A percentile compares a stretch with the other conserved stretches of the same genome.
Conservation (phyloP, 305 asterid species). For the Rubia occidens region DNA sequence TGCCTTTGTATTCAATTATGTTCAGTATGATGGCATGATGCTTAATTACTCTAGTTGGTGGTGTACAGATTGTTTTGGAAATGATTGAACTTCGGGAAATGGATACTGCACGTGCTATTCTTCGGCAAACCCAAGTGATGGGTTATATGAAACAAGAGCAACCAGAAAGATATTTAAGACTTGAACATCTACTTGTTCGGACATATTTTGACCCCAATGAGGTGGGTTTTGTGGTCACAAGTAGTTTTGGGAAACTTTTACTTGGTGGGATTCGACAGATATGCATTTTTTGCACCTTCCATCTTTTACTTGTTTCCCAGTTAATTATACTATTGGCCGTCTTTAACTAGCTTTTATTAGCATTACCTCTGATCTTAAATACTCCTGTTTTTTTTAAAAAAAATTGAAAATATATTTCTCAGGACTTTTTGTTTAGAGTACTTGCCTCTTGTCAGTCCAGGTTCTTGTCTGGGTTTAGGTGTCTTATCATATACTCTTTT, state of each 20-base stretch:
- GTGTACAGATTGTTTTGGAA: conserved; percentile 71
- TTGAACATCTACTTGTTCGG: conserved; percentile 88
- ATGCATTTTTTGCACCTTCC: neutral
- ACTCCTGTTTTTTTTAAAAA: neutral
- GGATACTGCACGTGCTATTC: conserved; percentile 94
- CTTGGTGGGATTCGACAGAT: neutral
- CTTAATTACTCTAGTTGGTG: conserved; percentile 1
- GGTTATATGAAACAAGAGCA: conserved; percentile 98
- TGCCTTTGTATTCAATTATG: neutral
- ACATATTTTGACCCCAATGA: conserved; percentile 94
- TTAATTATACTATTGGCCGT: neutral
- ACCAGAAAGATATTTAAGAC: conserved; percentile 89
- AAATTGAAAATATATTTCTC: neutral
- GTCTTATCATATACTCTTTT: neutral
- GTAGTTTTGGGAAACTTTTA: neutral
- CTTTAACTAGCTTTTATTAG: neutral
- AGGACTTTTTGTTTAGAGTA: neutral
- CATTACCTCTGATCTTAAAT: neutral
- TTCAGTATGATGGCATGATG: no score
- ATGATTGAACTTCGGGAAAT: conserved; percentile 99
- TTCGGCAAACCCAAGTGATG: conserved; percentile 97
- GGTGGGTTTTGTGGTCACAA: conserved; percentile 32
- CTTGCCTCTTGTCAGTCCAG: neutral
- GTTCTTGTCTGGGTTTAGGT: neutral
- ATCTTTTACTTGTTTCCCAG: neutral